These are phyloP conservation scores for Diophrys sp. DNA, from an alignment of 73 alveolate species.

Conservation along the genomic window DNA sequence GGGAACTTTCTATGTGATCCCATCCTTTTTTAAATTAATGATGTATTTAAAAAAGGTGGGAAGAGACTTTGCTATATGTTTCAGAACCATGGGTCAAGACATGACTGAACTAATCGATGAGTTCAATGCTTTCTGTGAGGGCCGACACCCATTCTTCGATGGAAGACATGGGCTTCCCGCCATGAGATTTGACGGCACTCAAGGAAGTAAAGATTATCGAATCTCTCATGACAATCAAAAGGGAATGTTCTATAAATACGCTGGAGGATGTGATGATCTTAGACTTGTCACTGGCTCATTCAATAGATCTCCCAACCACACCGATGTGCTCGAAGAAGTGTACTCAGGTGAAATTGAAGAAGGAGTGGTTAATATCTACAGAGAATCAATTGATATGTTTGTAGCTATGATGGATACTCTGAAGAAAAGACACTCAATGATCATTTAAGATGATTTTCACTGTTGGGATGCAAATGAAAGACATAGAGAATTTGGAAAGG, in stretches of 20 bases:
- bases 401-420: constrained; percentile 45
- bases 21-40: constrained; percentile 72
- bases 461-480: constrained; percentile 54
- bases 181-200: constrained; percentile 79
- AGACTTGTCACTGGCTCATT: constrained; percentile 72
- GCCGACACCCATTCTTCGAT: constrained; percentile 87
- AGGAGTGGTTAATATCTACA: constrained; percentile 58
- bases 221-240: constrained; percentile 63
- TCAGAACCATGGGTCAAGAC: constrained; percentile 89
- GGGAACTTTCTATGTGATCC: constrained; percentile 65
- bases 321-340: constrained; percentile 56
- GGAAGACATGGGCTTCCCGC: constrained; percentile 73
- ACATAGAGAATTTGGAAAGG: constrained; percentile 62
- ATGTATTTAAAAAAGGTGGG: constrained; percentile 66
- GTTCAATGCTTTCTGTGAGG: constrained; percentile 88
- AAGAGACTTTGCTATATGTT: constrained; percentile 83
- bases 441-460: constrained; percentile 80
- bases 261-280: constrained; percentile 46
- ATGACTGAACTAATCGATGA: constrained; percentile 73
- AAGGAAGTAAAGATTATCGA: constrained; percentile 76
- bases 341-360: constrained; percentile 80
- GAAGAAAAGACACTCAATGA: constrained; percentile 44
- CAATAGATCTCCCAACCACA: constrained; percentile 58
- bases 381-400: constrained; percentile 9
- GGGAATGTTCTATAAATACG: constrained; percentile 70